These are phyloP conservation scores for Anthracocystis panici-leucophaei DNA, from an alignment of 1,284 basidiomycete species.

Conservation along the genomic window DNA sequence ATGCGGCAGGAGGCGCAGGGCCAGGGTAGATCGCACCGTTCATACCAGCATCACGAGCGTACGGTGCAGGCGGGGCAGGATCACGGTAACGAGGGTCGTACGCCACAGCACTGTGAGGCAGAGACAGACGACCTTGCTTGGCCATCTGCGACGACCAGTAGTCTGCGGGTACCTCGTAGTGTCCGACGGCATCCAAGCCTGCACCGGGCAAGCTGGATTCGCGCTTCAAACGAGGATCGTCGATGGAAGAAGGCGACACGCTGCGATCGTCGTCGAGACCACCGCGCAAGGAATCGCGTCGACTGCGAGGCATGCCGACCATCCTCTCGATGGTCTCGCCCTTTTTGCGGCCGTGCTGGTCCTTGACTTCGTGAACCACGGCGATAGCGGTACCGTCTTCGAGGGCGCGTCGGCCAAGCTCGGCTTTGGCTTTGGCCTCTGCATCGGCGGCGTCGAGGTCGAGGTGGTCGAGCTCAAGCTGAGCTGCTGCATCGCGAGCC, in stretches of 20 bases:
- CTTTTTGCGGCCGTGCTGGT: constrained; percentile 58
- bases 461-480: constrained; percentile 43
- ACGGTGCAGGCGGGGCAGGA: constrained; percentile 39
- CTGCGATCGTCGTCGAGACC: constrained; percentile 44
- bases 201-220: constrained; percentile 43
- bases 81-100: constrained; percentile 45
- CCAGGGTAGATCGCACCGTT: constrained; percentile 20
- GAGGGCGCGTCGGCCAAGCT: constrained; percentile 58
- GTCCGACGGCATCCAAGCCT: constrained; percentile 18
- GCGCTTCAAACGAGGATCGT: constrained; percentile 32
- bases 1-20: constrained; percentile 24
- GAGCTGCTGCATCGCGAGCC: constrained; percentile 47
- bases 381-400: constrained; percentile 66
- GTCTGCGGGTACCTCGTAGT: constrained; percentile 38
- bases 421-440: constrained; percentile 55
- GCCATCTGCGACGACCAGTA: constrained; percentile 47
- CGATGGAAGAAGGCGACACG: constrained; percentile 40
- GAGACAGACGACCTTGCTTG: constrained; percentile 46
- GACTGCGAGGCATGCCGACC: constrained; percentile 56
- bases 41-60: constrained; percentile 25
- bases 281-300: constrained; percentile 43
- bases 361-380: constrained; percentile 62
- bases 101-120: constrained; percentile 23
- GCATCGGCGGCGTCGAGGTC: constrained; percentile 47
- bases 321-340: constrained; percentile 59